phyloP scores from a whole-genome alignment of 352 stramenopile genomes.

The Globisporangium nodosum region DNA sequence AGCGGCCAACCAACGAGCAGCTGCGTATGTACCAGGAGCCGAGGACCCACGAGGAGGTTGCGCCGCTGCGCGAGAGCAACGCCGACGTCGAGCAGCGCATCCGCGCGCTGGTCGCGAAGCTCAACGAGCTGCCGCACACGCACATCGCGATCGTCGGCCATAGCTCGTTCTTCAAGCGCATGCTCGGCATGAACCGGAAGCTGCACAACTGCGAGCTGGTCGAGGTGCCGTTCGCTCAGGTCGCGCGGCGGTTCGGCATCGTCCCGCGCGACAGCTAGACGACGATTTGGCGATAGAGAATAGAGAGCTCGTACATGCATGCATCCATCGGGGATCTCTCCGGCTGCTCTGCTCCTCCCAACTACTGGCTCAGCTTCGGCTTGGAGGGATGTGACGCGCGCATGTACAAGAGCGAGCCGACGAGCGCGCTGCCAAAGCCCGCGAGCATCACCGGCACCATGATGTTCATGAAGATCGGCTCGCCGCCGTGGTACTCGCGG shows the following conservation, averaged over 20 bases:
- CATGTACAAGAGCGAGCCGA: slow-evolving; percentile 44
- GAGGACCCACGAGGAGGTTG: slow-evolving; percentile 35
- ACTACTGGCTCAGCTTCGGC: slow-evolving; percentile 17
- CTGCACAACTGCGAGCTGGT: slow-evolving; percentile 79
- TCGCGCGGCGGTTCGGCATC: slow-evolving; percentile 18
- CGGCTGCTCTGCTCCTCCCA: background rate
- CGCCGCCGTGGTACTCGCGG: slow-evolving; percentile 69
- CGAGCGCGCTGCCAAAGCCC: slow-evolving; percentile 44
- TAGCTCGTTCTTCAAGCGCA: slow-evolving; percentile 82
- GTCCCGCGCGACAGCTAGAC: background rate
- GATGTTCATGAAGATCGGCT: slow-evolving; percentile 73
- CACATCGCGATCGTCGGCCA: slow-evolving; percentile 81
- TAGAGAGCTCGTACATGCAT: background rate
- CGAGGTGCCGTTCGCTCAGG: slow-evolving; percentile 26
- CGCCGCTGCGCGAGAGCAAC: slow-evolving; percentile 48
- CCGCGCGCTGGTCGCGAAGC: slow-evolving; percentile 40
- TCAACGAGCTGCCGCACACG: slow-evolving; percentile 49
- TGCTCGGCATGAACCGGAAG: slow-evolving; percentile 75
- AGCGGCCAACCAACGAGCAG: slow-evolving; percentile 22
- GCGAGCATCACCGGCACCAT: slow-evolving; percentile 74
- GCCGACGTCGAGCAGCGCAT: slow-evolving; percentile 66
- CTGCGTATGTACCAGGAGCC: slow-evolving; percentile 13
- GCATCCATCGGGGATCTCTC: background rate
- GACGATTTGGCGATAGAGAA: background rate
- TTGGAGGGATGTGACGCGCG: slow-evolving; percentile 9